Evolutionary conservation across 129 eudicot genomes (phyloP).

Genomic region (Arctium lappa): DNA sequence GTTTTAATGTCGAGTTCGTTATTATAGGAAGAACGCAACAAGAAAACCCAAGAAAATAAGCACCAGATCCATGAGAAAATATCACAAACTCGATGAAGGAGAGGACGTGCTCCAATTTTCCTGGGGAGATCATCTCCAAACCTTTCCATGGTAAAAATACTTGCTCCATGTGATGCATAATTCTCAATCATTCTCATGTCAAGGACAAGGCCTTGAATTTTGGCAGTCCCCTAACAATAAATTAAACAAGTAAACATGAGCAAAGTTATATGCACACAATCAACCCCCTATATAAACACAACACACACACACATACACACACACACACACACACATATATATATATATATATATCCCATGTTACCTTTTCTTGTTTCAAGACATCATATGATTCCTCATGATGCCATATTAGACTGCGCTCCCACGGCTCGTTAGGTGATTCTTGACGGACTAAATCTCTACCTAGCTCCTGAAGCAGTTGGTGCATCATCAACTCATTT

Average conservation of each 20-base stretch:
- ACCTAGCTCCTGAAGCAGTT: background rate
- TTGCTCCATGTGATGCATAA: background rate
- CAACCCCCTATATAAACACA: background rate
- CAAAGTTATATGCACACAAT: background rate
- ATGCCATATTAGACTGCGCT: slow-evolving; percentile 17
- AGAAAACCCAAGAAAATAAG: background rate
- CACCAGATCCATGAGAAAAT: background rate
- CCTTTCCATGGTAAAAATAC: background rate
- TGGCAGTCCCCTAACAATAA: background rate
- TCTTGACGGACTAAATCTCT: slow-evolving; percentile 18
- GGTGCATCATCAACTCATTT: slow-evolving; percentile 22
- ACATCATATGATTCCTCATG: background rate
- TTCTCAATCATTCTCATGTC: background rate
- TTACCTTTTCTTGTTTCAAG: slow-evolving; percentile 16
- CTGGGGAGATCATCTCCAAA: background rate
- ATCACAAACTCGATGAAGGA: background rate
- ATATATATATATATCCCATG: background rate
- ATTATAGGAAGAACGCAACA: background rate
- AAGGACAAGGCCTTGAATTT: background rate
- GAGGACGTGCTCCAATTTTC: background rate
- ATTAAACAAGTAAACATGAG: background rate
- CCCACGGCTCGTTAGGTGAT: slow-evolving; percentile 20
- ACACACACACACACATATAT: background rate
- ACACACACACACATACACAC: background rate
- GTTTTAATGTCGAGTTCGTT: background rate